phyloP scores from a whole-genome alignment of 176 grass and related monocot genomes.

The Microstegium vimineum region DNA sequence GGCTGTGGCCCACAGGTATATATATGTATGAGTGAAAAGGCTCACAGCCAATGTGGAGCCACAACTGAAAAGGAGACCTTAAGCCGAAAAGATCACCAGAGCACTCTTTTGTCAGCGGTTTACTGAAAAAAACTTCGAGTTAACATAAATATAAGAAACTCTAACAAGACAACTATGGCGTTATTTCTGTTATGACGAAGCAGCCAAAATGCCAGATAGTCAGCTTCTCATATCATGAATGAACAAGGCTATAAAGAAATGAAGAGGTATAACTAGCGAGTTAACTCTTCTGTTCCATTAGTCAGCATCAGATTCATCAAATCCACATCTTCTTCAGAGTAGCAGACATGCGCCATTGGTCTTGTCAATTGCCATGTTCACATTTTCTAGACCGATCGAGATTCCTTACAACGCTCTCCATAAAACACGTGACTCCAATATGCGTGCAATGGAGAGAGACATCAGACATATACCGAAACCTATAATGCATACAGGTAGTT shows the following conservation, averaged over 20 bases:
- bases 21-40: conserved; percentile 27
- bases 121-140: not conserved
- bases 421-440: conserved; percentile 31
- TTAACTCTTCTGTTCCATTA: not conserved
- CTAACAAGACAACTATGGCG: not conserved
- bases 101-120: not conserved
- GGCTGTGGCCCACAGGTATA: not conserved
- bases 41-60: not conserved
- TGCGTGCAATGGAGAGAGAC: not conserved
- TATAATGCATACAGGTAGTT: conserved; percentile 6
- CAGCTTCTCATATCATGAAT: not conserved
- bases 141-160: not conserved
- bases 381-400: conserved; percentile 6
- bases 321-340: not conserved
- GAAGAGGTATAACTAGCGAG: not conserved
- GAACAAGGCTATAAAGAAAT: not conserved
- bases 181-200: conserved; percentile 3
- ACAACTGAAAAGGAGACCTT: conserved; percentile 28
- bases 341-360: not conserved
- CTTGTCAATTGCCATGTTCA: not conserved
- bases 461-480: not conserved
- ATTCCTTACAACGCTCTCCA: conserved; percentile 10
- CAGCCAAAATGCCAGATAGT: not conserved
- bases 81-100: not conserved
- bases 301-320: not conserved